phyloP scores from a whole-genome alignment of 352 stramenopile species.

The Phytophthora gonapodyides region DNA sequence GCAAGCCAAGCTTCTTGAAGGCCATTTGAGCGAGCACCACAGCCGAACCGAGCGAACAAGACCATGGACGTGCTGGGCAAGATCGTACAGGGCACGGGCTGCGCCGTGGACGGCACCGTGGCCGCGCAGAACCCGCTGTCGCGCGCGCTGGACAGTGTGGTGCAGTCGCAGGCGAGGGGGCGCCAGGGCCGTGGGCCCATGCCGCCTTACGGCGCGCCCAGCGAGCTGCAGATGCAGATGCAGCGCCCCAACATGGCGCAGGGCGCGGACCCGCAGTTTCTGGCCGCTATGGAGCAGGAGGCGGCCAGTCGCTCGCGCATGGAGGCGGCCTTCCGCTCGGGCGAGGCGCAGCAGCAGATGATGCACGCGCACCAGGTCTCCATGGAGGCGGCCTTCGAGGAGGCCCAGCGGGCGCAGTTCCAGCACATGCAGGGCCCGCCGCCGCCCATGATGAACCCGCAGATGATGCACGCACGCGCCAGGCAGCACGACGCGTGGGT shows the following conservation, averaged over 20 bases:
- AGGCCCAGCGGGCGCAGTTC: slow-evolving; percentile 59
- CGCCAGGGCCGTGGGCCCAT: slow-evolving; percentile 39
- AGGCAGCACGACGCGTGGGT: slow-evolving; percentile 62
- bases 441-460: slow-evolving; percentile 31
- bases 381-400: slow-evolving; percentile 63
- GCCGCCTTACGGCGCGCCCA: slow-evolving; percentile 36
- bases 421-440: slow-evolving; percentile 42
- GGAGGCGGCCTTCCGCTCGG: slow-evolving; percentile 66
- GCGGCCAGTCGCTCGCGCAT: slow-evolving; percentile 63
- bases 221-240: slow-evolving; percentile 75
- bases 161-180: slow-evolving; percentile 61
- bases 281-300: slow-evolving; percentile 69
- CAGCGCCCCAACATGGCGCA: slow-evolving; percentile 64
- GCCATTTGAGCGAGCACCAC: slow-evolving; percentile 6
- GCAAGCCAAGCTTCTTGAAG: slow-evolving; percentile 17
- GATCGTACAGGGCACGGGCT: slow-evolving; percentile 82
- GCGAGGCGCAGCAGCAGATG: slow-evolving; percentile 44
- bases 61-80: slow-evolving; percentile 84
- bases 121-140: slow-evolving; percentile 86
- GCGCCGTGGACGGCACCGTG: slow-evolving; percentile 80
- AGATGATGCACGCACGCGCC: slow-evolving; percentile 37
- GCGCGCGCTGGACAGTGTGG: slow-evolving; percentile 74
- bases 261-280: slow-evolving; percentile 56
- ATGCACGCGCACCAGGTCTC: slow-evolving; percentile 60
- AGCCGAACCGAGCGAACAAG: neutral